Evolutionary conservation across 2,329 filamentous ascomycete genomes (phyloP), one percentile per base, ranked within the genome.

Genomic region (Coleophoma crateriformis): DNA sequence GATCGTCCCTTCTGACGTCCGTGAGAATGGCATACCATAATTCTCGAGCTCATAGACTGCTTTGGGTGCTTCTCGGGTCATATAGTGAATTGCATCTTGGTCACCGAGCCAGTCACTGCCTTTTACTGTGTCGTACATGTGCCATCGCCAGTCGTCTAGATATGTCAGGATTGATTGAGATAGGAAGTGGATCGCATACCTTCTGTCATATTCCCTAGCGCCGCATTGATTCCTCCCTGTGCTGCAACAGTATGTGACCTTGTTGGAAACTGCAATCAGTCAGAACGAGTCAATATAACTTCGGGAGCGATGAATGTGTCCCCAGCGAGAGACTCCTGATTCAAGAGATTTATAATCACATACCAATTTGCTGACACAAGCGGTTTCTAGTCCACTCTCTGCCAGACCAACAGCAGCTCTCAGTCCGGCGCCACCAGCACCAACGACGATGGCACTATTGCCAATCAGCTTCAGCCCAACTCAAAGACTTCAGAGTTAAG

Each of bases 191-290:
- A 46, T 13, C 14, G 58, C 59, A 51, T 58, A 68, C 68, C 78
- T 78, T 55, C 55, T 3, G 55, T 55, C 57, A 61, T 60, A 20
- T 62, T 63, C 19, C 75, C 77, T 14, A 81, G 64, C 3, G 77
- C 77, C 10, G 77, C 77, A 61, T 80, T 80, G 61, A 84, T 84
- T 55, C 81, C 81, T 54, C 81, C 81, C 66, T 85, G 81, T 20
- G 81, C 81, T n/a, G 81, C 81, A 51, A 84, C 81, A 11, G 81
- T 85, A 66, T 84, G 81, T 58, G 75, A 79, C 67, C 81, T 71
- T 15, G 81, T 84, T 33, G 79, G 79, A 64, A 84, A 84, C 54
- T 54, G n/a, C 5, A 20, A 11, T 47, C 27, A 42, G n/a, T 14
- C 10, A 33, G 46, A 37, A n/a, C 34, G 27, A 8, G 37, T 33